phyloP scores from a whole-genome alignment of 2,329 filamentous ascomycete genomes.

The Fusarium tupiense region DNA sequence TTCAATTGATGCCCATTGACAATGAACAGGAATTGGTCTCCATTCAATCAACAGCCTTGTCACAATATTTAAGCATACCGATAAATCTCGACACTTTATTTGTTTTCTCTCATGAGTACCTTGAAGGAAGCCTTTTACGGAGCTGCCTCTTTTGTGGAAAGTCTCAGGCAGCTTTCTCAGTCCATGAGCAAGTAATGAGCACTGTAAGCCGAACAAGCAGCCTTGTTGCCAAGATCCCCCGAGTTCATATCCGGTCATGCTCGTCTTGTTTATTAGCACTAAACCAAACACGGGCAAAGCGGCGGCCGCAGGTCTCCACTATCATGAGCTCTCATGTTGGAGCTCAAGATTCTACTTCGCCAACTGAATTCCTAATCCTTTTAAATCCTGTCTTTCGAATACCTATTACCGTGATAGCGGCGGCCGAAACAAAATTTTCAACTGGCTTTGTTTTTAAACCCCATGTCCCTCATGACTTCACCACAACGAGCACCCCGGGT shows the following conservation, averaged over 20 bases:
- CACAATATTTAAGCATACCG: too few species aligned
- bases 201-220: background rate
- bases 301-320: background rate
- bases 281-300: background rate
- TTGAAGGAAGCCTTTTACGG: too few species aligned
- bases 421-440: background rate
- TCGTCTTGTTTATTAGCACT: background rate
- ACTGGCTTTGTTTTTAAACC: accelerated
- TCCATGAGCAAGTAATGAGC: too few species aligned
- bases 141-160: too few species aligned
- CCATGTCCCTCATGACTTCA: accelerated
- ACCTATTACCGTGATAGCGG: background rate
- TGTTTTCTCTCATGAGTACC: too few species aligned
- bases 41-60: too few species aligned
- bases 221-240: background rate
- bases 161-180: background rate
- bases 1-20: too few species aligned
- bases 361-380: background rate
- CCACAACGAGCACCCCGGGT: background rate
- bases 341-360: accelerated
- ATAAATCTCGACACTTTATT: too few species aligned
- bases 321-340: background rate
- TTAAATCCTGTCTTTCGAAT: background rate
- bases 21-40: too few species aligned
- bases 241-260: background rate